Percentiles rank a stretch among this genome's conserved stretches.
Evolutionary conservation across 2,329 filamentous ascomycete species (phyloP).

Genomic region (Xylariales sp.): DNA sequence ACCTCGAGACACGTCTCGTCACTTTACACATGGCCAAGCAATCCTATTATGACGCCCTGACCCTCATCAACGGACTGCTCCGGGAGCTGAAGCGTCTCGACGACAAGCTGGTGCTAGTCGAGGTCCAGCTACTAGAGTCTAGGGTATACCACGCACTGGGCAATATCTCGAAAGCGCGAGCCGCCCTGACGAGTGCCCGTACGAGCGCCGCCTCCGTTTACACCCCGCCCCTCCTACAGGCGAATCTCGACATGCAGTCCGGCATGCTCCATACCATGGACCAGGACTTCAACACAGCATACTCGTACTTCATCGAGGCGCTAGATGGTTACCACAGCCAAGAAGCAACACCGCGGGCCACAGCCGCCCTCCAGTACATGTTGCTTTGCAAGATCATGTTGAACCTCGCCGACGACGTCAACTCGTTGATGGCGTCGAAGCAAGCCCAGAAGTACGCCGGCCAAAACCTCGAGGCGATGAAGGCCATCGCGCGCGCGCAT

Average conservation of each 20-base stretch:
- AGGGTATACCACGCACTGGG: slow-evolving; percentile 97
- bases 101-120: slow-evolving; percentile 97
- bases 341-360: slow-evolving; percentile 89
- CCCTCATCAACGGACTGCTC: slow-evolving; percentile 94
- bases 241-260: slow-evolving; percentile 98
- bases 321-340: slow-evolving; percentile 96
- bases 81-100: slow-evolving; percentile 97
- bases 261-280: slow-evolving; percentile 99
- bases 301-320: slow-evolving; percentile 99
- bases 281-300: slow-evolving; percentile 98
- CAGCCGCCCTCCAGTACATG: slow-evolving; percentile 99
- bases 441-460: slow-evolving; percentile 96
- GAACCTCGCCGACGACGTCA: slow-evolving; percentile 95
- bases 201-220: slow-evolving; percentile 98
- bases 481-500: slow-evolving; percentile 95
- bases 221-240: slow-evolving; percentile 93
- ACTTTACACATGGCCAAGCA: slow-evolving; percentile 96
- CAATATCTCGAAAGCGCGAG: slow-evolving; percentile 95
- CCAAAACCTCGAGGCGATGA: slow-evolving; percentile 98
- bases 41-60: slow-evolving; percentile 95
- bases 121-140: slow-evolving; percentile 97
- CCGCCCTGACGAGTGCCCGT: slow-evolving; percentile 91
- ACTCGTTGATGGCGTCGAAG: slow-evolving; percentile 93
- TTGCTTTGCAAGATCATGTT: slow-evolving; percentile 99
- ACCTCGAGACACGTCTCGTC: slow-evolving; percentile 95